Base-by-base conservation (phyloP, 2,329 filamentous ascomycete genomes). In the Neofusicoccum laricinum region DNA sequence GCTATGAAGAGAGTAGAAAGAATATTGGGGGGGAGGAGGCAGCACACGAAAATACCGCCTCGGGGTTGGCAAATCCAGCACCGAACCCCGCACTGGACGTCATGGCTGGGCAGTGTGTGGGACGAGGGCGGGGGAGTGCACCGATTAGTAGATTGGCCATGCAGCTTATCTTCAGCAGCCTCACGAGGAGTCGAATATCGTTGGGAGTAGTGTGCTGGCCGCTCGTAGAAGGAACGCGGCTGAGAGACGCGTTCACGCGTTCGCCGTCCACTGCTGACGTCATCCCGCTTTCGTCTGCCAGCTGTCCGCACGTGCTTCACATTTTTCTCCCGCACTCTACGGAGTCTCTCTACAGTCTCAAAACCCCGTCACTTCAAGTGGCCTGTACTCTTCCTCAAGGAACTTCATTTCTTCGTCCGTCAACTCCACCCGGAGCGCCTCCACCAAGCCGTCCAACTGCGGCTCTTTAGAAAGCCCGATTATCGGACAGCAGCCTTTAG, bases 381-480 rank as follows among this genome's bases (percentile, higher is more conserved):
- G 70, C 63, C 68, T 63, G 68, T 84, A 84, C 49, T 78, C 72
- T 71, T 84, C 81, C 70, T 83, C 81, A 19, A 84, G 68, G 70
- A 81, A 82, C 71, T 77, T 79, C 69, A 80, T 78, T 69, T 84
- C 82, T 49, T 83, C 82, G 15, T 78, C 78, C 0, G 73, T 79
- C 71, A 84, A 69, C 63, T 74, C 72, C 1, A 76, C 78, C 40
- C 73, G 78, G 11, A 82, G 67, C 8, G 81, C 81, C 70, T 84
- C 81, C 30, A 30, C 85, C 82, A 66, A 85, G 79, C 41, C 82
- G 71, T 63, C 76, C 78, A 7, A 77, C 75, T 61, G 25, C 25
- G 25, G 7, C 25, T 30, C 25, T 30, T 76, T 81, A 53, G 77
- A 81, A 67, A 84, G 82, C 1, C 83, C 83, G 63, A 85, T 79